Conservation (phyloP, 129 eudicot species). For the Flaveria trinervia region DNA sequence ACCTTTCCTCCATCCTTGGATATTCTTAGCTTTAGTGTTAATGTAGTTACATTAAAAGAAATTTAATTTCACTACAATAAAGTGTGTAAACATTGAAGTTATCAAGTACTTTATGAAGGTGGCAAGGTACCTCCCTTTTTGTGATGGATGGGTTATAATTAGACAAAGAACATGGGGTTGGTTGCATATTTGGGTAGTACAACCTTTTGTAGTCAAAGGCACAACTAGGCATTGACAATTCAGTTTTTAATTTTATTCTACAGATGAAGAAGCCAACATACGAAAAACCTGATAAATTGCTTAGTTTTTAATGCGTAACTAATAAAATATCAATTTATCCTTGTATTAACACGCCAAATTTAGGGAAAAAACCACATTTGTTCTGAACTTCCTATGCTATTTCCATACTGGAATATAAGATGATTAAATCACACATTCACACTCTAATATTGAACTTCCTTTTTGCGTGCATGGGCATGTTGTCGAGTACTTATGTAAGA, state of each 20-base stretch:
- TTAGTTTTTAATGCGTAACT: too few relatives aligned
- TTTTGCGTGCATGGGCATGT: slow-evolving; percentile 1
- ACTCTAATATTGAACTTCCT: not conserved
- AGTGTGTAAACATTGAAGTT: not conserved
- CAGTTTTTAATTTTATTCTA: too few relatives aligned
- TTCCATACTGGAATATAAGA: slow-evolving; percentile 2
- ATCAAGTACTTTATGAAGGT: not conserved
- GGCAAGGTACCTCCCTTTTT: not conserved
- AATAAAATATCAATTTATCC: too few relatives aligned
- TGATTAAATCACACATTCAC: slow-evolving; percentile 2
- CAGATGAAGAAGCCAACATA: not conserved
- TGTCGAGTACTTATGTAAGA: not conserved
- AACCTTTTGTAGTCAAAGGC: not conserved
- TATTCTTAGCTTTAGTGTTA: not conserved
- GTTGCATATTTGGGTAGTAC: not conserved
- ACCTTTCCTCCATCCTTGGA: too few relatives aligned
- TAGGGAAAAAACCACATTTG: not conserved
- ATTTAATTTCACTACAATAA: not conserved
- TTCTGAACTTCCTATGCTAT: slow-evolving; percentile 1
- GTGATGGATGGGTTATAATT: not conserved
- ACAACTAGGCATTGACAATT: not conserved
- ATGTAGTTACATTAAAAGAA: not conserved
- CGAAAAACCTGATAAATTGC: not conserved
- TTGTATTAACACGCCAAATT: not conserved
- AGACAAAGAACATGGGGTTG: not conserved